These are phyloP conservation scores for Aspergillus sp. DNA, from an alignment of 2,329 filamentous ascomycete genomes.

Conservation along the genomic window DNA sequence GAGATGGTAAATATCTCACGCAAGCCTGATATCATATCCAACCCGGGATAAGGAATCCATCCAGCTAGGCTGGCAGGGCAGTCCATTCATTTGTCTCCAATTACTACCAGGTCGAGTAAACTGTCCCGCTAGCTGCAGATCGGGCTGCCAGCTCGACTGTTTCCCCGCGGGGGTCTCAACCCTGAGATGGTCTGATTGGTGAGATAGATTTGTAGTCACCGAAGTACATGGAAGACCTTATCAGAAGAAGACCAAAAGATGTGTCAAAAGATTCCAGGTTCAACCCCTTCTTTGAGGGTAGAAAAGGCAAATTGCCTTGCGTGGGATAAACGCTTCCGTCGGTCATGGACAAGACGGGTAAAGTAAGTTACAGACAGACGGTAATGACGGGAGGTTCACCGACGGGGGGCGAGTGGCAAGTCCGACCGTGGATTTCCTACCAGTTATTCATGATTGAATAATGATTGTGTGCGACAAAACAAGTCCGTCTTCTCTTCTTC, in stretches of 20 bases:
- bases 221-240: neutral
- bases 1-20: neutral
- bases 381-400: slow-evolving; percentile 17
- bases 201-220: neutral
- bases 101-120: slow-evolving; percentile 13
- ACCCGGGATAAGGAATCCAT: neutral
- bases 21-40: neutral
- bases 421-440: neutral
- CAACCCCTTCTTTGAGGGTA: neutral
- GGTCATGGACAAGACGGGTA: slow-evolving; percentile 10
- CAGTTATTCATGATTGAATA: slow-evolving; percentile 8
- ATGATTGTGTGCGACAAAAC: neutral
- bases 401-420: slow-evolving; percentile 10
- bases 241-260: neutral
- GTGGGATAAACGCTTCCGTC: slow-evolving; percentile 6
- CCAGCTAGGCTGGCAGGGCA: neutral
- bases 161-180: slow-evolving; percentile 9
- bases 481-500: neutral
- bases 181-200: neutral
- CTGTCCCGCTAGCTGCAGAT: slow-evolving; percentile 21
- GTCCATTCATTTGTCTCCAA: slow-evolving; percentile 3
- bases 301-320: neutral
- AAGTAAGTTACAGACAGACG: slow-evolving; percentile 18
- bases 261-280: neutral
- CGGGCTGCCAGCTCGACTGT: slow-evolving; percentile 12